Conservation (phyloP, 139 green algal genomes). For the Chlamydomonas incerta region DNA sequence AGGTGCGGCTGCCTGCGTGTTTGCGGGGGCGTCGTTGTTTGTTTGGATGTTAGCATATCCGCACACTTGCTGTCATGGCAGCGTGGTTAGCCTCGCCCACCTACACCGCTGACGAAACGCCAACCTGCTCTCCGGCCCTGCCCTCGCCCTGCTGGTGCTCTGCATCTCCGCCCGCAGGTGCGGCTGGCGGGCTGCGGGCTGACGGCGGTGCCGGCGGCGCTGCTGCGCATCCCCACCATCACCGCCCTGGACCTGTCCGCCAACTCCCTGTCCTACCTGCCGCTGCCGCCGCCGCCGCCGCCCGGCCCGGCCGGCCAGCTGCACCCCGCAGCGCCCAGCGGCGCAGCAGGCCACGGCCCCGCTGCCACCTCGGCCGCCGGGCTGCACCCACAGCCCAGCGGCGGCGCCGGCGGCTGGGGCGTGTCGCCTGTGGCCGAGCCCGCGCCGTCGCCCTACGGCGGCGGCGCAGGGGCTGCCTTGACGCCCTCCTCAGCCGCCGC, state of each 20-base stretch:
- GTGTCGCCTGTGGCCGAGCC: background rate
- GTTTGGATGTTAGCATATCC: too few relatives aligned
- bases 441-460: background rate
- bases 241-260: constrained; percentile 23
- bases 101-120: too few relatives aligned
- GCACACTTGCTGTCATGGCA: too few relatives aligned
- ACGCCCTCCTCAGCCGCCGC: background rate
- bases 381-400: too few relatives aligned
- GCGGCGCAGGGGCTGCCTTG: too few relatives aligned
- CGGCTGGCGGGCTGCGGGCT: constrained; percentile 24
- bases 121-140: too few relatives aligned
- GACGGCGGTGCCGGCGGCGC: background rate
- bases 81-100: too few relatives aligned
- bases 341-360: background rate
- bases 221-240: background rate
- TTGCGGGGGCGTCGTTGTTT: too few relatives aligned
- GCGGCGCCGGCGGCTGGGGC: too few relatives aligned
- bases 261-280: constrained; percentile 17
- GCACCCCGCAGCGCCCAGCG: background rate
- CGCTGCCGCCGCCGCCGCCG: background rate
- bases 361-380: background rate
- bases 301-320: background rate
- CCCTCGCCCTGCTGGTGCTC: too few relatives aligned
- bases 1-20: too few relatives aligned
- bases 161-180: too few relatives aligned